Evolutionary conservation across 306 rosid genomes (phyloP).

Genomic region (Adenanthera pavonina): DNA sequence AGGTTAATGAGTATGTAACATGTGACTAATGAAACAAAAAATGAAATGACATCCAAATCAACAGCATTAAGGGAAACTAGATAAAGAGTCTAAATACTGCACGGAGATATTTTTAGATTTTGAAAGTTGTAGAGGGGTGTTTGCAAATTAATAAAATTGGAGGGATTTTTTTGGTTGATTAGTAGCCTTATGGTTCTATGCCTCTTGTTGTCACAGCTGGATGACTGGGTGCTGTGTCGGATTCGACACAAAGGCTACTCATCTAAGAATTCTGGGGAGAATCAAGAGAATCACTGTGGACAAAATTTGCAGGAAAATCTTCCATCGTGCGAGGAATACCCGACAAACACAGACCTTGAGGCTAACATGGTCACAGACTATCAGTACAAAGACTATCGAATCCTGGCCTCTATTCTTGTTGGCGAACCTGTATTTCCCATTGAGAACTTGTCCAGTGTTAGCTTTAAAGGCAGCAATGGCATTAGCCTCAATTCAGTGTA

Average conservation of each 20-base stretch:
- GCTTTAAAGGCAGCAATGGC: conserved; percentile 38
- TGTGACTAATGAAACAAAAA: not conserved
- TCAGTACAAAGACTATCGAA: conserved; percentile 56
- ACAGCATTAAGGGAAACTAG: not conserved
- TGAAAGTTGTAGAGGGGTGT: no score
- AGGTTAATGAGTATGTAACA: not conserved
- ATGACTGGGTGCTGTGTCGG: conserved; percentile 85
- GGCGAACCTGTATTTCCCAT: conserved; percentile 57
- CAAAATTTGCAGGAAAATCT: conserved; percentile 29
- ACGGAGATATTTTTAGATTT: not conserved
- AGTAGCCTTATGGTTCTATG: not conserved
- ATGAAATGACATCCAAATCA: not conserved
- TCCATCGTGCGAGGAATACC: conserved; percentile 41
- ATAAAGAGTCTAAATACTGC: not conserved
- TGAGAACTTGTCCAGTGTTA: conserved; percentile 41
- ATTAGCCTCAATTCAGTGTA: conserved; percentile 32
- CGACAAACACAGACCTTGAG: conserved; percentile 32
- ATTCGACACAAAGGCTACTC: conserved; percentile 62
- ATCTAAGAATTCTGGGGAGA: conserved; percentile 45
- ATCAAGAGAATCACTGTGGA: conserved; percentile 47
- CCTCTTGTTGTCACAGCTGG: conserved; percentile 57
- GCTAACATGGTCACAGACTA: conserved; percentile 49
- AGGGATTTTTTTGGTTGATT: not conserved
- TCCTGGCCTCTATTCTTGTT: conserved; percentile 62
- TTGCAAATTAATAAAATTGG: not conserved